These are phyloP conservation scores for Saccharomyces pastorianus DNA, from an alignment of 1,139 yeast genomes.

Conservation along the genomic window DNA sequence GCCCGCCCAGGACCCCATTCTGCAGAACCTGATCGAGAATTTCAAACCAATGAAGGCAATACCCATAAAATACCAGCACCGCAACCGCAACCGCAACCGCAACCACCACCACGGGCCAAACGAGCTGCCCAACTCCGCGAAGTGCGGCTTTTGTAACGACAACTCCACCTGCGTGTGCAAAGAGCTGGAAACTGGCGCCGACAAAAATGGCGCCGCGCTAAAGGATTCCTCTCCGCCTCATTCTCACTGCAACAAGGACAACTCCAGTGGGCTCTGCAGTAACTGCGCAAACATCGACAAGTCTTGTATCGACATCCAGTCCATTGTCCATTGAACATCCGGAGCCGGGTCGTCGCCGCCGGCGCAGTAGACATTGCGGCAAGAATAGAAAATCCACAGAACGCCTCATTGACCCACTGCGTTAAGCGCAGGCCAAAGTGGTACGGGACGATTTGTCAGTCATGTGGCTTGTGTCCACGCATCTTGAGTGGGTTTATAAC, in stretches of 20 bases:
- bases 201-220: too few relatives aligned
- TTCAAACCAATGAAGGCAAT: not conserved
- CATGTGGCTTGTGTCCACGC: too few relatives aligned
- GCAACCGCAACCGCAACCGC: too few relatives aligned
- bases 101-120: too few relatives aligned
- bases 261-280: not conserved
- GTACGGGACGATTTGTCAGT: too few relatives aligned
- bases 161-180: not conserved
- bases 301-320: not conserved
- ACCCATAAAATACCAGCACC: not conserved
- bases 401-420: not conserved
- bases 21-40: not conserved
- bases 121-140: not conserved
- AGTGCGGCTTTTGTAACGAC: not conserved
- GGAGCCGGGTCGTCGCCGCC: too few relatives aligned
- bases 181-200: not conserved
- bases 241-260: not conserved
- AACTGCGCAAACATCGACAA: not conserved
- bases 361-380: too few relatives aligned
- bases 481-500: too few relatives aligned
- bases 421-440: too few relatives aligned
- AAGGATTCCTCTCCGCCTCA: too few relatives aligned
- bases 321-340: not conserved
- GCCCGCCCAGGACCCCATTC: not conserved
- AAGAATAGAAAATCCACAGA: not conserved